These are phyloP conservation scores for Limonium bicolor DNA, from an alignment of 148 eudicot species.

Conservation along the genomic window DNA sequence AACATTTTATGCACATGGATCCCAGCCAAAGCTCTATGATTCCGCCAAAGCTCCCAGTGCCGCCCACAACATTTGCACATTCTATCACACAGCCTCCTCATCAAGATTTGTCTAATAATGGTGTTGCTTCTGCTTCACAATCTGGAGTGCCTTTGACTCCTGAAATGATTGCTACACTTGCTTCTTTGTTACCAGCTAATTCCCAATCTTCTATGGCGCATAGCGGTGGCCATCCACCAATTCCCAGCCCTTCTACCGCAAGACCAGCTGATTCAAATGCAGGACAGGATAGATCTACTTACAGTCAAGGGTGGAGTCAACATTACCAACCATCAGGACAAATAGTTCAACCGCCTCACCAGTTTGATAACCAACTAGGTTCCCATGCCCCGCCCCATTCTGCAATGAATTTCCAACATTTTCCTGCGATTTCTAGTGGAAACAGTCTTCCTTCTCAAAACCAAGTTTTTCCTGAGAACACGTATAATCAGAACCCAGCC, in stretches of 20 bases:
- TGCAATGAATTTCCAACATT: slow-evolving; percentile 19
- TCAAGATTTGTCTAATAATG: slow-evolving; percentile 14
- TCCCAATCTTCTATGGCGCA: slow-evolving; percentile 28
- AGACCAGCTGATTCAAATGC: slow-evolving; percentile 11
- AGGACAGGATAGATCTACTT: slow-evolving; percentile 9
- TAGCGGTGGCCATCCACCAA: slow-evolving; percentile 18
- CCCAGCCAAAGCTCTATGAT: slow-evolving; percentile 22
- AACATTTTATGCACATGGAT: slow-evolving; percentile 19
- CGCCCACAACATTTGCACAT: slow-evolving; percentile 11
- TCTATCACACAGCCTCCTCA: slow-evolving; percentile 13
- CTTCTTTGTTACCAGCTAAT: slow-evolving; percentile 47
- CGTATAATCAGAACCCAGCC: slow-evolving; percentile 32
- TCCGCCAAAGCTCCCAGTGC: slow-evolving; percentile 17
- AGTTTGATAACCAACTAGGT: slow-evolving; percentile 23
- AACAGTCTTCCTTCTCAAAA: slow-evolving; percentile 12
- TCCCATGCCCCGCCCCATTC: slow-evolving; percentile 23
- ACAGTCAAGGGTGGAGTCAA: slow-evolving; percentile 37
- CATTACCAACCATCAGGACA: slow-evolving; percentile 28
- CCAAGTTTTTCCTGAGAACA: slow-evolving; percentile 15
- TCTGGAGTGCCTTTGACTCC: slow-evolving; percentile 57
- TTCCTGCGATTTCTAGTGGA: slow-evolving; percentile 14
- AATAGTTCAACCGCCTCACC: slow-evolving; percentile 29
- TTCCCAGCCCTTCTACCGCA: slow-evolving; percentile 17
- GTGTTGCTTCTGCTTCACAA: slow-evolving; percentile 25
- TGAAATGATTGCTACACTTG: slow-evolving; percentile 76